Conservation (phyloP, 768 basidiomycete species). For the Agrocybe chaxingu region DNA sequence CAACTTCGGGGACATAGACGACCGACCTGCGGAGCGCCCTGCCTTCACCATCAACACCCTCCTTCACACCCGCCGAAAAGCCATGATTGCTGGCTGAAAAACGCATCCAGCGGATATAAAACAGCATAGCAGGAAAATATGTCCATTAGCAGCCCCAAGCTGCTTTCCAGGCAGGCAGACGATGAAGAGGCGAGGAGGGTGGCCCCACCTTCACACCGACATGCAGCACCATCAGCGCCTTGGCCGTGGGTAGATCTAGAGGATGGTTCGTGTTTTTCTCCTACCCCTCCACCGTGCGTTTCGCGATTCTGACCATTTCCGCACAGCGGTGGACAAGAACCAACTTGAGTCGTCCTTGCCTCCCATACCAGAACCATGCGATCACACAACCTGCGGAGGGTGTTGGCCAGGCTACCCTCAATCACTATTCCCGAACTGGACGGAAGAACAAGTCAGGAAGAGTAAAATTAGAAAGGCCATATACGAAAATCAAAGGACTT, state of each 20-base stretch:
- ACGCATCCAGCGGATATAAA: no score
- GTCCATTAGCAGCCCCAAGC: no score
- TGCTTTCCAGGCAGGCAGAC: no score
- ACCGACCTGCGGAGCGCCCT: no score
- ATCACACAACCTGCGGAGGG: constrained; percentile 30
- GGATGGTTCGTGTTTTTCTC: constrained; percentile 24
- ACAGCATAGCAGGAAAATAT: no score
- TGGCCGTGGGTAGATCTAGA: constrained; percentile 45
- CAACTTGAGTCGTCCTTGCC: constrained; percentile 26
- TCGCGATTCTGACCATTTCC: neutral
- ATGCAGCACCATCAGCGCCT: constrained; percentile 44
- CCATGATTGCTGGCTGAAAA: no score
- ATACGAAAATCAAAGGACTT: constrained; percentile 25
- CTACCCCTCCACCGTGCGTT: neutral
- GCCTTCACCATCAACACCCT: no score
- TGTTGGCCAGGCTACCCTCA: constrained; percentile 42
- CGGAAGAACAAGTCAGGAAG: constrained; percentile 34
- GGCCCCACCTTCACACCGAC: constrained; percentile 39
- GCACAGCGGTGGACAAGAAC: constrained; percentile 29
- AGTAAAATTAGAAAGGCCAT: constrained; percentile 37
- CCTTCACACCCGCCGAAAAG: no score
- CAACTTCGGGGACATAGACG: no score
- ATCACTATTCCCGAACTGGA: constrained; percentile 55
- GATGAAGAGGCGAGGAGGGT: constrained; percentile 14
- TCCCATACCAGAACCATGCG: constrained; percentile 30